Evolutionary conservation across 1,284 basidiomycete genomes (phyloP).

Genomic region (Termitomyces sp.): DNA sequence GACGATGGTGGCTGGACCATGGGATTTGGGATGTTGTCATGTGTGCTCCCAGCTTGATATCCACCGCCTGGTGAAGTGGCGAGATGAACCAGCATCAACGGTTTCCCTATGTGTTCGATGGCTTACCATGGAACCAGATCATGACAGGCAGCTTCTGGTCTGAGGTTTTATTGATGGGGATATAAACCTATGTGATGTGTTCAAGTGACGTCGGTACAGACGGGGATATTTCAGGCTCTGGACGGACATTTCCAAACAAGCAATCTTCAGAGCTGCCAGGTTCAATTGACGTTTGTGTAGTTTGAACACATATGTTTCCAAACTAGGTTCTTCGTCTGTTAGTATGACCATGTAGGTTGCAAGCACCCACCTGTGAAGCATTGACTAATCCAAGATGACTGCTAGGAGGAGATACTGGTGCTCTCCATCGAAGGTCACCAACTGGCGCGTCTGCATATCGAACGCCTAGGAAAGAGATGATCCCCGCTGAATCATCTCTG

Average conservation of each 20-base stretch:
- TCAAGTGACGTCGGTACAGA: background rate
- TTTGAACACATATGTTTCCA: slow-evolving; percentile 27
- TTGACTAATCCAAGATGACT: slow-evolving; percentile 20
- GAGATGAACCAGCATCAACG: background rate
- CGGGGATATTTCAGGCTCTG: background rate
- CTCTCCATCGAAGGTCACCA: slow-evolving; percentile 33
- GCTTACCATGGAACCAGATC: slow-evolving; percentile 33
- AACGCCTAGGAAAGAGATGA: slow-evolving; percentile 32
- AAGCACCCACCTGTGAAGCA: slow-evolving; percentile 27
- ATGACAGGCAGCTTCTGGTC: slow-evolving; percentile 28
- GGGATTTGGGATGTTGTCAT: slow-evolving; percentile 24
- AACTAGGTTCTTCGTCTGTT: slow-evolving; percentile 22
- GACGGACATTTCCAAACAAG: slow-evolving; percentile 35
- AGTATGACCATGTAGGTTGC: background rate
- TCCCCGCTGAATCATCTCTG: slow-evolving; percentile 24
- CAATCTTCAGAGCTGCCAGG: slow-evolving; percentile 36
- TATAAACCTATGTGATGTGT: slow-evolving; percentile 24
- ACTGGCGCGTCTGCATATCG: slow-evolving; percentile 37
- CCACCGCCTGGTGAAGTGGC: slow-evolving; percentile 30
- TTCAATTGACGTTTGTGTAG: slow-evolving; percentile 22
- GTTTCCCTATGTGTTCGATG: background rate
- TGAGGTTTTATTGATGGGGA: slow-evolving; percentile 23
- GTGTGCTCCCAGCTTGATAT: slow-evolving; percentile 30
- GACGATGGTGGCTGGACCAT: slow-evolving; percentile 25
- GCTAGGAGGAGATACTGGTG: slow-evolving; percentile 34